These are phyloP conservation scores for grape (Vitis vinifera) DNA, from an alignment of 164 flowering plant genomes.

Conservation along the genomic window DNA sequence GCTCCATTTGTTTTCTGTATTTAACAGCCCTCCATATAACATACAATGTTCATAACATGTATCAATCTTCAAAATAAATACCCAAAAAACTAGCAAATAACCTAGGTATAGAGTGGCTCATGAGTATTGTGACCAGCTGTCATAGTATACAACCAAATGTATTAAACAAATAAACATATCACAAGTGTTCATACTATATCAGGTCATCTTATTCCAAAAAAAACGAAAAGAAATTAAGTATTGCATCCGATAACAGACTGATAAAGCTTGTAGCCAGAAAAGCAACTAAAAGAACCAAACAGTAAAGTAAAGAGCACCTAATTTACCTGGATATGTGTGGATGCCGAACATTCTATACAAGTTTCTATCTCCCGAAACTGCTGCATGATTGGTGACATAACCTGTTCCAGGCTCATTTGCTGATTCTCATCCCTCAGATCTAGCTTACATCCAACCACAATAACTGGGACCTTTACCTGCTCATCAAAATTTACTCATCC, in stretches of 20 bases:
- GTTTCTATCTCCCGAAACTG: slow-evolving; percentile 98
- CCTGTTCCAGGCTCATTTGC: slow-evolving; percentile 67
- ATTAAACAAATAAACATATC: not conserved
- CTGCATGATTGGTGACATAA: slow-evolving; percentile 97
- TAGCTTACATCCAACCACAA: slow-evolving; percentile 71
- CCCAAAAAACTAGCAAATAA: no score
- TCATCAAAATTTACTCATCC: not conserved
- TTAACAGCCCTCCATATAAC: no score
- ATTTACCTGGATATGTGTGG: slow-evolving; percentile 76
- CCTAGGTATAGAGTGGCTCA: no score
- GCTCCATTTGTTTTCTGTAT: no score
- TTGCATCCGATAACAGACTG: not conserved
- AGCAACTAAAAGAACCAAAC: not conserved
- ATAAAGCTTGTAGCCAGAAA: not conserved
- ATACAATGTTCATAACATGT: no score
- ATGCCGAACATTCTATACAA: slow-evolving; percentile 93
- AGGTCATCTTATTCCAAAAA: no score
- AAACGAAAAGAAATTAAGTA: not conserved
- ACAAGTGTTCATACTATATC: not conserved
- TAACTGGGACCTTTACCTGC: slow-evolving; percentile 55
- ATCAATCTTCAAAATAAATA: no score
- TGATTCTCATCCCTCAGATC: slow-evolving; percentile 83
- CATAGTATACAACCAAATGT: no score
- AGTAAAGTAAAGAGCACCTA: not conserved
- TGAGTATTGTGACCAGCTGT: no score